phyloP scores from a whole-genome alignment of 1,139 yeast genomes.

The Yamadazyma taylorii region DNA sequence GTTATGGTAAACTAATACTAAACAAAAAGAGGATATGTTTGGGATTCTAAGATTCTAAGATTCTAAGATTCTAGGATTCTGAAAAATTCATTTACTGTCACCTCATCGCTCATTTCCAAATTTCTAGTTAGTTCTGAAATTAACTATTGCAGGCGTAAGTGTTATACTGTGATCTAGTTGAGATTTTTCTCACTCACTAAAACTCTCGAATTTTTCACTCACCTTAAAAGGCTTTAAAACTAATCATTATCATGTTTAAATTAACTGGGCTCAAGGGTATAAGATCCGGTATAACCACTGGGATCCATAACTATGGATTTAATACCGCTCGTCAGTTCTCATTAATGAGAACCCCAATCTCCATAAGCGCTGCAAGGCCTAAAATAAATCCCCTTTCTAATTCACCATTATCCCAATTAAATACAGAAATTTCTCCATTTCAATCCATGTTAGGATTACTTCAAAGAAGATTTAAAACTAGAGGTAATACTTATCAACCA shows the following conservation, averaged over 20 bases:
- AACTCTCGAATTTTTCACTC: background rate
- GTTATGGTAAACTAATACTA: no score
- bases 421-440: slow-evolving; percentile 16
- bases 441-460: slow-evolving; percentile 38
- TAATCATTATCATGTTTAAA: slow-evolving; percentile 1
- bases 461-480: slow-evolving; percentile 73
- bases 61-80: background rate
- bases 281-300: background rate
- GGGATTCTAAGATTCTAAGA: background rate
- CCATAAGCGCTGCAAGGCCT: background rate
- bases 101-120: background rate
- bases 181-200: background rate
- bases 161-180: background rate
- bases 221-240: no score
- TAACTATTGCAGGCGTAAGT: background rate
- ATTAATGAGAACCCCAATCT: background rate
- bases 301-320: background rate
- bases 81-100: background rate
- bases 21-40: no score
- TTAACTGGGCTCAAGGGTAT: background rate
- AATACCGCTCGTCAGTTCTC: background rate
- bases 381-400: background rate
- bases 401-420: slow-evolving; percentile 1
- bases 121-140: slow-evolving; percentile 1
- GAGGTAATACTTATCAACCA: slow-evolving; percentile 96